These are phyloP conservation scores for Dipsacomyces acuminosporus DNA, from an alignment of 371 early-diverging fungal genomes.

Conservation along the genomic window DNA sequence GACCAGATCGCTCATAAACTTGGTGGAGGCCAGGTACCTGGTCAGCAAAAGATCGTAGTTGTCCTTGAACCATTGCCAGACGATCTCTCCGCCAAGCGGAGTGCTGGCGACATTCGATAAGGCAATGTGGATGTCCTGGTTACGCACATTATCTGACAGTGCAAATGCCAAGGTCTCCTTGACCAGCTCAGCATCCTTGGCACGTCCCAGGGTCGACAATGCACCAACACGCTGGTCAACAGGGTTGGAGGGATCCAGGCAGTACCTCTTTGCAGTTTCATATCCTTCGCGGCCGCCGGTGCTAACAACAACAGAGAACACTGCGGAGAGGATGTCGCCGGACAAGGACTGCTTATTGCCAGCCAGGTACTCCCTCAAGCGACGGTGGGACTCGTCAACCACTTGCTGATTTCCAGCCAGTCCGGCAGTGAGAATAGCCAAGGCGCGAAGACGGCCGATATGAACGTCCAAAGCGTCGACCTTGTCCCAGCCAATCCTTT, in stretches of 20 bases:
- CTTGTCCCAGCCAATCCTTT: conserved; percentile 55
- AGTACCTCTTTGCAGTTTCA: conserved; percentile 66
- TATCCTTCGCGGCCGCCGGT: conserved; percentile 66
- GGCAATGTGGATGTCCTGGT: conserved; percentile 64
- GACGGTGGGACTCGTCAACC: conserved; percentile 50
- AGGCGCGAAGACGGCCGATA: conserved; percentile 46
- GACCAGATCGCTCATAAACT: conserved; percentile 64
- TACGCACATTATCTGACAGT: conserved; percentile 63
- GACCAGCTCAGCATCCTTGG: conserved; percentile 56
- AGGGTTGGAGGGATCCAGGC: conserved; percentile 52
- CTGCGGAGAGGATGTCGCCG: conserved; percentile 71
- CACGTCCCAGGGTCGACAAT: conserved; percentile 63
- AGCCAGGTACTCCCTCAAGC: conserved; percentile 50
- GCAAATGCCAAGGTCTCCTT: conserved; percentile 50
- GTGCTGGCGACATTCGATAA: background rate
- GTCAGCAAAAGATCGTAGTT: conserved; percentile 61
- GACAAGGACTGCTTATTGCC: conserved; percentile 55
- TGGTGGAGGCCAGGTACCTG: conserved; percentile 59
- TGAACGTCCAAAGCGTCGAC: conserved; percentile 47
- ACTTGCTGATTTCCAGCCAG: conserved; percentile 47
- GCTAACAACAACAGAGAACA: conserved; percentile 65
- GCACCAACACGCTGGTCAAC: conserved; percentile 69
- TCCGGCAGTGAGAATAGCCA: conserved; percentile 49
- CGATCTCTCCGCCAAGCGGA: conserved; percentile 52
- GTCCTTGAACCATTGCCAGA: conserved; percentile 68